Conservation (phyloP, 768 basidiomycete species). For the Pluteus cervinus region DNA sequence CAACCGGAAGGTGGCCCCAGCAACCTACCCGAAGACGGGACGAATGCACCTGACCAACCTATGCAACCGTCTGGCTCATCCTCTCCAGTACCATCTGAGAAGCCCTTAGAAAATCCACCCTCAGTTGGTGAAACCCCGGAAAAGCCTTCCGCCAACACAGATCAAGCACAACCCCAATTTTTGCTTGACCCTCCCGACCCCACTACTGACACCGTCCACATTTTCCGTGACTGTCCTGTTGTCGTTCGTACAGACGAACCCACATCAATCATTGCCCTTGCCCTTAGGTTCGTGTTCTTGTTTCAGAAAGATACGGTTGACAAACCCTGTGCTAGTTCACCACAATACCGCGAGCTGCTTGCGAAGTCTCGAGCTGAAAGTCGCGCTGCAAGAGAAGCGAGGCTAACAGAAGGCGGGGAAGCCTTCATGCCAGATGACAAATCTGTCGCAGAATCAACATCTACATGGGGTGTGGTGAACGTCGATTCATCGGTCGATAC, state of each 20-base stretch:
- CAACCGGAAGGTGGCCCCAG: constrained; percentile 9
- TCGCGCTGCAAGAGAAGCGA: constrained; percentile 54
- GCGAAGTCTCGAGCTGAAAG: constrained; percentile 74
- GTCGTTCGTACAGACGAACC: constrained; percentile 96
- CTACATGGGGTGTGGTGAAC: constrained; percentile 91
- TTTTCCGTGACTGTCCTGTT: constrained; percentile 92
- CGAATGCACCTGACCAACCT: constrained; percentile 9
- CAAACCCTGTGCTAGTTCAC: constrained; percentile 46
- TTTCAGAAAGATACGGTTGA: constrained; percentile 2
- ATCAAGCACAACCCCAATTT: constrained; percentile 79
- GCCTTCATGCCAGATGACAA: constrained; percentile 90
- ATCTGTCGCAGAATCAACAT: constrained; percentile 76
- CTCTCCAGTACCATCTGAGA: constrained; percentile 56
- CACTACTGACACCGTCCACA: constrained; percentile 79
- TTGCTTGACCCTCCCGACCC: constrained; percentile 68
- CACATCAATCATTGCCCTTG: constrained; percentile 94
- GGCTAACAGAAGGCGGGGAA: constrained; percentile 62
- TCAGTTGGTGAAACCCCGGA: constrained; percentile 54
- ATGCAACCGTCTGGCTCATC: constrained; percentile 24
- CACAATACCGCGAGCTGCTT: constrained; percentile 78
- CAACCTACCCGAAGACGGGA: constrained; percentile 10
- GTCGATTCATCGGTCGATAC: constrained; percentile 63
- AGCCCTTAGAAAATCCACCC: constrained; percentile 36
- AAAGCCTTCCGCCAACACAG: constrained; percentile 65
- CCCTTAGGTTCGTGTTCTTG: constrained; percentile 45